Evolutionary conservation across 2,329 filamentous ascomycete genomes (phyloP), one percentile per base, ranked within the genome.

Genomic region (Penicillium crustosum): DNA sequence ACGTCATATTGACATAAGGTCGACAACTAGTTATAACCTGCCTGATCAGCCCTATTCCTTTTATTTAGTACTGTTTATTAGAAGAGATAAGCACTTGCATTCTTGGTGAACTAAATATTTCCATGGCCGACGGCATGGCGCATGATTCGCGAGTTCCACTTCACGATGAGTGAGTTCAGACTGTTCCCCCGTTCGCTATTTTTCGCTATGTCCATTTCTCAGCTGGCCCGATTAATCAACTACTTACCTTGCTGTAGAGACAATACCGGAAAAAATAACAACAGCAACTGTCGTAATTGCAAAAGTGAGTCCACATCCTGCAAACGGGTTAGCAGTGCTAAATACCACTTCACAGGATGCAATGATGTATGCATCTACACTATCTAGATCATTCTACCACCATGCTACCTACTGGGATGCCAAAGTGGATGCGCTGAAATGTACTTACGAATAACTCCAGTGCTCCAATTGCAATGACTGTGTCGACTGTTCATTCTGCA

Each of bases 401-500:
- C 29, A 31, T 31, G 12, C 29, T 31, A 31, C 5, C 29, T 6
- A 31, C 29, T 31, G 3, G 10, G 5, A 17, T 39, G 25, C n/a
- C 6, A 31, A 31, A 5, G 12, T 41, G 9, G 10, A 41, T 39
- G 6, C 1, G 6, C 4, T 43, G 21, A 49, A 27, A 38, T 13
- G 8, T 41, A 9, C 36, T 51, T 41, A 51, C 27, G 31, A 29
- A 15, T 41, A 21, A 42, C 10, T 23, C 25, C 8, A 51, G 49
- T 51, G 49, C 25, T 31, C 49, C 36, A 51, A 51, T 33, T 51
- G 49, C 15, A 33, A 29, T 51, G 36, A 51, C 13, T 51, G 49
- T 31, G n/a, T 29, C 49, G 36, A 51, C n/a, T 51, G 49, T 51
- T 51, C 36, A 42, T 51, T 21, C 25, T 51, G 49, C 36, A 51